Percentiles rank a stretch among this genome's conserved stretches.
phyloP scores from a whole-genome alignment of 2,329 filamentous ascomycete species.

The Tolypocladium inflatum region DNA sequence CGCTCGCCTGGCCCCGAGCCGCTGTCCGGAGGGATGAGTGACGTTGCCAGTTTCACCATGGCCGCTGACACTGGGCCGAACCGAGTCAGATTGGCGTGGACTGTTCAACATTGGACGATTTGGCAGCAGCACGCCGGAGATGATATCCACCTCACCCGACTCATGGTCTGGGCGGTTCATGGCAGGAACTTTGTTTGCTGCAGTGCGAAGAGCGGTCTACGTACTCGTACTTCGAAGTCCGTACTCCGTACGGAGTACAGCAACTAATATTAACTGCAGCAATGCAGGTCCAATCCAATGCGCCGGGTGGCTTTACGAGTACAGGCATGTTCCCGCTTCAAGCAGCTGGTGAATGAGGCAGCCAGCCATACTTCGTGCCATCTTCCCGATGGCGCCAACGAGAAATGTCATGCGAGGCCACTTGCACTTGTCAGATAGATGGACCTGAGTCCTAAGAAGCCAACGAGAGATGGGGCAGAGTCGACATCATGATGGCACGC shows the following conservation, averaged over 20 bases:
- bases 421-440: background rate
- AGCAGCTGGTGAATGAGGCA: background rate
- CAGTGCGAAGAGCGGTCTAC: background rate
- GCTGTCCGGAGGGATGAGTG: conserved; percentile 1
- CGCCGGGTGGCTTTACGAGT: background rate
- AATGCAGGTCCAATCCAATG: background rate
- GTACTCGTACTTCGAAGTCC: too few relatives aligned
- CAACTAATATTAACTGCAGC: background rate
- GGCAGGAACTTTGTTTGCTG: background rate
- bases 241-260: too few relatives aligned
- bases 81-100: background rate
- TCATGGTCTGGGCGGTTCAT: background rate
- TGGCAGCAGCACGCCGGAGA: background rate
- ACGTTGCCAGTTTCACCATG: background rate
- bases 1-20: conserved; percentile 6
- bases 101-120: background rate
- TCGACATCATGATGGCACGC: too few relatives aligned
- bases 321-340: background rate
- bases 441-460: background rate
- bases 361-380: background rate
- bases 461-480: background rate
- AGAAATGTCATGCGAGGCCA: background rate
- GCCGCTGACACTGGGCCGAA: background rate
- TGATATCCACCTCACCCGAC: background rate
- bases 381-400: background rate